Base-by-base conservation (phyloP, 192 early-diverging fungal genomes). In the Lunasporangiospora selenospora region DNA sequence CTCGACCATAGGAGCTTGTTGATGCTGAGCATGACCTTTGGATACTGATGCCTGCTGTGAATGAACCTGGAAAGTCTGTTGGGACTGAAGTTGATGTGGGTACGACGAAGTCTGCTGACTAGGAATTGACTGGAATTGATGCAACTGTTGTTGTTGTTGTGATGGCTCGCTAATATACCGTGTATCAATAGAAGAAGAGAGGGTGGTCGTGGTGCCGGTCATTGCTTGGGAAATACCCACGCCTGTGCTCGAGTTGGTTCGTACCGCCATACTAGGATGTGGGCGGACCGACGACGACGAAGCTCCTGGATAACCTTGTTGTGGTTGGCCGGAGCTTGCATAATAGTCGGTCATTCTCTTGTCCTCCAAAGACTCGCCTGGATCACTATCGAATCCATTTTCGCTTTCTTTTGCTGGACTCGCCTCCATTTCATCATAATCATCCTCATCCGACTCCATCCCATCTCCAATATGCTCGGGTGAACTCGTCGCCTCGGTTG, bases 301-400 rank as follows among this genome's bases (percentile, higher is more conserved):
- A 10, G 45, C 23, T 1, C 11, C 27, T 9, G 45, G 15, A 10
- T 38, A 15, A 38, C 7, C 37, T 10, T 38, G 52, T 26, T 55
- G 62, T 19, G 38, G 58, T 18, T 53, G 38, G 26, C n/a, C 30
- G 19, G 52, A 2, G 19, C 5, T 10, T 11, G 29, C 27, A 18
- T 40, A 61, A 18, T 60, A 31, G 3, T 32, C 63, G 27, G 45
- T 15, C 57, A 70, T 70, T 16, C 57, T 43, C 34, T 53, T 38
- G 19, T 45, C 50, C 24, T 37, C 13, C 29, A 6, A 30, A n/a
- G 26, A 6, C 0, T 55, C 53, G 12, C 57, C 59, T 9, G 42
- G 44, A 9, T 62, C 67, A n/a, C n/a, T n/a, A n/a, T n/a, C n/a
- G n/a, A n/a, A n/a, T n/a, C n/a, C n/a, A n/a, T n/a, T n/a, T n/a